A percentile compares a stretch with the other conserved stretches of the same genome.
Conservation (phyloP, 805 yeast species). For the Saturnispora silvae region DNA sequence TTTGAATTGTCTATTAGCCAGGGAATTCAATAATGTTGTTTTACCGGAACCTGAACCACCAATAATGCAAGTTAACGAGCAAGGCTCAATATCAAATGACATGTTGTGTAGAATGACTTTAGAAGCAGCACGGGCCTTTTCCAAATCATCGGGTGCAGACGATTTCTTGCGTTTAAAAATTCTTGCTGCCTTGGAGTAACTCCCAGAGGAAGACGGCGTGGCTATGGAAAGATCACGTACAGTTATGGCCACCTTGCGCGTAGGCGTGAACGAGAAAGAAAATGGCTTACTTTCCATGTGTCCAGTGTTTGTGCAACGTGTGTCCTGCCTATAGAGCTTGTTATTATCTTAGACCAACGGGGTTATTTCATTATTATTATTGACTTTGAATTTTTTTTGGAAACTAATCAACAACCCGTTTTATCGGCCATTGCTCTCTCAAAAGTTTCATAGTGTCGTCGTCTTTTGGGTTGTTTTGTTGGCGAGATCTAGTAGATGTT, state of each 20-base stretch:
- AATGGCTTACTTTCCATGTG: too few relatives aligned
- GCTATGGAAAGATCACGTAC: constrained; percentile 21
- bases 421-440: constrained; percentile 8
- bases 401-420: neutral
- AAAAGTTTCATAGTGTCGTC: constrained; percentile 10
- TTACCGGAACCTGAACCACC: constrained; percentile 89
- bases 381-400: neutral
- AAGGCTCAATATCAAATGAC: constrained; percentile 48
- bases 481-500: too few relatives aligned
- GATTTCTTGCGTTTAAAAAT: too few relatives aligned
- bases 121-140: constrained; percentile 12
- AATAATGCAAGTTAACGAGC: constrained; percentile 65
- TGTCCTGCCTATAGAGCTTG: too few relatives aligned
- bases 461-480: too few relatives aligned
- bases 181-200: too few relatives aligned
- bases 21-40: constrained; percentile 62
- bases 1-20: constrained; percentile 37
- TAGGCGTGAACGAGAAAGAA: constrained; percentile 21
- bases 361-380: too few relatives aligned
- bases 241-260: constrained; percentile 17
- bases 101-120: constrained; percentile 37
- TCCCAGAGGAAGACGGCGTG: too few relatives aligned
- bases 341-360: too few relatives aligned
- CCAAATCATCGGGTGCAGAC: constrained; percentile 20
- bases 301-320: too few relatives aligned